Conservation (phyloP, 257 asterid genomes). For the Eustoma russellianum region DNA sequence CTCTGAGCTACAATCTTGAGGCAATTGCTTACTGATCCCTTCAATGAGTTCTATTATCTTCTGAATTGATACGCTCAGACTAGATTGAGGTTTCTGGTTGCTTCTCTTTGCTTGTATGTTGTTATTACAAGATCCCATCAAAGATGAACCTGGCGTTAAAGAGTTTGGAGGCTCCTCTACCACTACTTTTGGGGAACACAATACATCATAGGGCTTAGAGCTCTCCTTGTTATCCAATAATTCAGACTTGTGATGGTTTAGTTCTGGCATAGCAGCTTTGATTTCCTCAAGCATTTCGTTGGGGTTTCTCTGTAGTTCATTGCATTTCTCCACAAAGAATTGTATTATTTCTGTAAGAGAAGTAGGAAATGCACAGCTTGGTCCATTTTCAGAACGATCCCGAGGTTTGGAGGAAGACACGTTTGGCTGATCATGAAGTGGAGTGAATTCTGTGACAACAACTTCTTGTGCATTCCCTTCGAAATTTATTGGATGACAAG, state of each 20-base stretch:
- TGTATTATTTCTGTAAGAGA: slow-evolving; percentile 28
- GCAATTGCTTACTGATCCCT: slow-evolving; percentile 41
- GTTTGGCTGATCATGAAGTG: slow-evolving; percentile 10
- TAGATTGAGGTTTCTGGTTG: slow-evolving; percentile 21
- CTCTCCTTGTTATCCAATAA: slow-evolving; percentile 4
- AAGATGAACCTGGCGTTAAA: slow-evolving; percentile 11
- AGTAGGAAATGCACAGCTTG: slow-evolving; percentile 9
- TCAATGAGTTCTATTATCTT: slow-evolving; percentile 62
- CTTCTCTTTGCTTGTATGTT: slow-evolving; percentile 16
- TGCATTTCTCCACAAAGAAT: slow-evolving; percentile 36
- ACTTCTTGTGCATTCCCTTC: slow-evolving; percentile 9
- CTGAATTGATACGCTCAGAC: slow-evolving; percentile 28
- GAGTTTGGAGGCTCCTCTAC: slow-evolving; percentile 13
- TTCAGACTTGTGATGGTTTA: slow-evolving; percentile 6
- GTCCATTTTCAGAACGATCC: slow-evolving; percentile 8
- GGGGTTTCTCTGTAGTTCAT: slow-evolving; percentile 26
- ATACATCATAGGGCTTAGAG: slow-evolving; percentile 6
- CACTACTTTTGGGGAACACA: slow-evolving; percentile 11
- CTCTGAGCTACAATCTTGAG: slow-evolving; percentile 26
- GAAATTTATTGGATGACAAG: slow-evolving; percentile 16
- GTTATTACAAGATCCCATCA: slow-evolving; percentile 16
- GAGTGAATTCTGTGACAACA: slow-evolving; percentile 9
- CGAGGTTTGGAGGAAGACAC: slow-evolving; percentile 15
- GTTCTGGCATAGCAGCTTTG: slow-evolving; percentile 28
- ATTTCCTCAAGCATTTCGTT: slow-evolving; percentile 39